These are phyloP conservation scores for Trypanosoma caninum DNA, from an alignment of 208 protist species.

Conservation along the genomic window DNA sequence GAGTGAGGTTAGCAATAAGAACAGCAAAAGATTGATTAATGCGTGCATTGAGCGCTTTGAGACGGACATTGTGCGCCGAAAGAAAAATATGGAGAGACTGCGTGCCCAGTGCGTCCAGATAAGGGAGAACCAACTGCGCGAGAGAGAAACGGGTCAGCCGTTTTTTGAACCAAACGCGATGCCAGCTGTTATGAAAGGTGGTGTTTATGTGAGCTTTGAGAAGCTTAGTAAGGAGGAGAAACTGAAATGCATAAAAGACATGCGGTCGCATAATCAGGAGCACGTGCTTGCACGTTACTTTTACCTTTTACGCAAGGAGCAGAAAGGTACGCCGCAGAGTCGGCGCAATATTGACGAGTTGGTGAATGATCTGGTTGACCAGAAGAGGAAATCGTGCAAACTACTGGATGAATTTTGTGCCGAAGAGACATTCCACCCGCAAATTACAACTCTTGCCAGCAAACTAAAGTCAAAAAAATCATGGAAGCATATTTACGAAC, in stretches of 20 bases:
- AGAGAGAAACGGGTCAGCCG: slow-evolving; percentile 40
- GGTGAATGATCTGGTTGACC: not conserved
- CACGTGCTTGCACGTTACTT: slow-evolving; percentile 30
- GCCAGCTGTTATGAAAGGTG: slow-evolving; percentile 48
- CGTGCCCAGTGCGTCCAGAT: not conserved
- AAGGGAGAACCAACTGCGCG: slow-evolving; percentile 27
- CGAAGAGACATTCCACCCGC: slow-evolving; percentile 7
- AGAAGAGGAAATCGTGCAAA: not conserved
- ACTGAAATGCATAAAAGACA: slow-evolving; percentile 22
- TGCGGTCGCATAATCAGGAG: slow-evolving; percentile 28
- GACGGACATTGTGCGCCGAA: slow-evolving; percentile 24
- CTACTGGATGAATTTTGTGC: not conserved
- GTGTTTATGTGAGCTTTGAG: slow-evolving; percentile 41
- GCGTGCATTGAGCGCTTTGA: slow-evolving; percentile 35
- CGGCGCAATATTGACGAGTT: not conserved
- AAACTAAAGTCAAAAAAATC: not conserved
- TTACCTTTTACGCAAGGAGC: not conserved
- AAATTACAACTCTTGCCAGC: not conserved
- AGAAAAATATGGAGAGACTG: slow-evolving; percentile 28
- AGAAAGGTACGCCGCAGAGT: not conserved
- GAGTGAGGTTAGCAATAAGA: not conserved
- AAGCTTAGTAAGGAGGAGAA: slow-evolving; percentile 40
- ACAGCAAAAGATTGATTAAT: slow-evolving; percentile 16
- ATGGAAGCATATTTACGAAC: slow-evolving; percentile 7
- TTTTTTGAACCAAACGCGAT: slow-evolving; percentile 61